phyloP scores from a whole-genome alignment of 208 protist genomes.

The Trichomonas vaginalis region DNA sequence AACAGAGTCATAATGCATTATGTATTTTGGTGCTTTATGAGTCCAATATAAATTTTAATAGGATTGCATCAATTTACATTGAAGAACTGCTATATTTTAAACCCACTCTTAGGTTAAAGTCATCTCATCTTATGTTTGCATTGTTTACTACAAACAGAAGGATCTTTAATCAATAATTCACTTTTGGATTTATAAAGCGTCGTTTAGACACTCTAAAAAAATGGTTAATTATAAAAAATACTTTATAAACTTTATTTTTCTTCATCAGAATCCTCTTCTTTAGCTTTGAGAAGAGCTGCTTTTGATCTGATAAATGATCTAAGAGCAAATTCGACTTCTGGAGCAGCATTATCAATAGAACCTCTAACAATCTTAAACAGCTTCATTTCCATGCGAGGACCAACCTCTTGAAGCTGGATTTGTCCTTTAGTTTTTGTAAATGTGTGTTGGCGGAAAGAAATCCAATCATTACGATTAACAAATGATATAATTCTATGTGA shows the following conservation, averaged over 20 bases:
- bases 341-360: constrained; percentile 58
- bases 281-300: not conserved
- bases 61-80: no score
- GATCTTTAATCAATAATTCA: no score
- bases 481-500: constrained; percentile 83
- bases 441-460: constrained; percentile 91
- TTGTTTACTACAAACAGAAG: no score
- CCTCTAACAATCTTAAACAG: constrained; percentile 84
- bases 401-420: constrained; percentile 82
- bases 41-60: no score
- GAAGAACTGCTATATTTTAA: no score
- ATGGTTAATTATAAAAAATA: not conserved
- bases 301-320: not conserved
- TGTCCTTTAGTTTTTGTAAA: constrained; percentile 45
- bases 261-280: not conserved
- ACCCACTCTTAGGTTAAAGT: no score
- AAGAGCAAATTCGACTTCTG: constrained; percentile 91
- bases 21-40: no score
- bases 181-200: no score
- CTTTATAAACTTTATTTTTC: not conserved
- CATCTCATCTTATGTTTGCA: no score
- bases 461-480: constrained; percentile 89
- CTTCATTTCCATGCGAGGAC: constrained; percentile 87
- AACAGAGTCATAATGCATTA: no score
- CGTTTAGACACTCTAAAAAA: no score